Base-by-base conservation (phyloP, 441 rosid genomes). In the Croton laevigatus region DNA sequence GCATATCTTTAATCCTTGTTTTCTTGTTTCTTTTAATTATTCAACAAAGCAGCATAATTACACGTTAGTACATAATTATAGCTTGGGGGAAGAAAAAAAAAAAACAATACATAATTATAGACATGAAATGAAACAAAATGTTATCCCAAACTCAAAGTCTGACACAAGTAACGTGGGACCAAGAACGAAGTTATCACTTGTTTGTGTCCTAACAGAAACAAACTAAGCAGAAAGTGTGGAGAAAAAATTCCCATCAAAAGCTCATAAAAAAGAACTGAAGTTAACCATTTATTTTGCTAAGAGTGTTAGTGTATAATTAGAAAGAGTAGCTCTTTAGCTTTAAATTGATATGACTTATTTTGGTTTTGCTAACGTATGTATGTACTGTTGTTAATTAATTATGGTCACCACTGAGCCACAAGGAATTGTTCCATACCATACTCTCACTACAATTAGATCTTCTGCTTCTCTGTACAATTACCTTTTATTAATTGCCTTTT, bases 131-230 rank as follows among this genome's bases (percentile, higher is more conserved):
- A 27, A 27, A 27, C 32, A 27, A 27, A 27, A 27, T 27, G 32
- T 27, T 27, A 27, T 6, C 6, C 44, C 44, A 6, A 40, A 57
- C 14, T 53, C 23, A 32, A 58, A 20, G 3, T 65, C 78, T 73
- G 80, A 76, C 77, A 71, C 55, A 65, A 76, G 75, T 48, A 78
- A 78, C 78, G 71, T 76, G 80, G 80, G 81, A 68, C 69, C 72
- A 59, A 53, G 44, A 6, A 19, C 59, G 27, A 64, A 60, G 58
- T n/a, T 48, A 57, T 12, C 0, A 17, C 16, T 36, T 52, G 46
- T 63, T 53, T 14, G 8, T 14, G 73, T 32, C 61, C 62, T 63
- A 75, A 67, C 81, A 73, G 66, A 73, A 66, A 71, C 71, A 72
- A 69, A 73, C 34, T 27, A 68, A 68, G 52, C 76, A 69, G 48